Evolutionary conservation across 495 filamentous ascomycete genomes (phyloP).

Genomic region (Xylaria bambusicola): DNA sequence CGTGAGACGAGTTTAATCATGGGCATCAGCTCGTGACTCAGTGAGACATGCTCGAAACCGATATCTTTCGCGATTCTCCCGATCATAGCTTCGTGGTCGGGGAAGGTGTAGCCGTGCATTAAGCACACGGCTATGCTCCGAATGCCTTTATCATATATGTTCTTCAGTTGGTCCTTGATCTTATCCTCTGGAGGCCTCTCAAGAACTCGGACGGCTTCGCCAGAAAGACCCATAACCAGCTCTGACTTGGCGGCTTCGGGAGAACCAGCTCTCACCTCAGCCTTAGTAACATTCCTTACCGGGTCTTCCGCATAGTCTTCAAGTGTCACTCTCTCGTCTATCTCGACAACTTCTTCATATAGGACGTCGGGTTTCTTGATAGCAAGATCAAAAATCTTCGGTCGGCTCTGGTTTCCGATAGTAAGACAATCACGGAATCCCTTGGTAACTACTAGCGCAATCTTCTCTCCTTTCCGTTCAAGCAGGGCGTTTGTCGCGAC

Average conservation of each 20-base stretch:
- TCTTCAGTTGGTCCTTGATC: slow-evolving; percentile 57
- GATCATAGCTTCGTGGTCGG: slow-evolving; percentile 70
- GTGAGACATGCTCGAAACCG: slow-evolving; percentile 73
- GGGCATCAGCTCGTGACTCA: slow-evolving; percentile 80
- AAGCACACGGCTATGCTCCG: slow-evolving; percentile 74
- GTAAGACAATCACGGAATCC: slow-evolving; percentile 91
- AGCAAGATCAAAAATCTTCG: slow-evolving; percentile 80
- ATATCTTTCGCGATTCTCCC: slow-evolving; percentile 68
- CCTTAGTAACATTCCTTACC: slow-evolving; percentile 54
- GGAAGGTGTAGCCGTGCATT: slow-evolving; percentile 82
- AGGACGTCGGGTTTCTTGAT: slow-evolving; percentile 79
- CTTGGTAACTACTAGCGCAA: slow-evolving; percentile 86
- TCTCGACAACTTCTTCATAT: slow-evolving; percentile 73
- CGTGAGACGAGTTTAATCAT: slow-evolving; percentile 91
- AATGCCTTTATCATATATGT: slow-evolving; percentile 63
- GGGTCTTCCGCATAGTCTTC: slow-evolving; percentile 89
- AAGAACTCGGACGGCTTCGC: slow-evolving; percentile 70
- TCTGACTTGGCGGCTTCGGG: slow-evolving; percentile 47
- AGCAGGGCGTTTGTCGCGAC: slow-evolving; percentile 88
- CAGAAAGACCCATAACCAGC: slow-evolving; percentile 66
- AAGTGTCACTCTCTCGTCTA: slow-evolving; percentile 81
- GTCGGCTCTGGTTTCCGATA: slow-evolving; percentile 82
- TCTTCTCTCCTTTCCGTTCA: slow-evolving; percentile 91
- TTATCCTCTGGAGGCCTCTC: slow-evolving; percentile 54
- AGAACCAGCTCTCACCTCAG: slow-evolving; percentile 48